Evolutionary conservation across 345 rosid species (phyloP), one percentile per base, ranked within the genome.

Genomic region (Hevea brasiliensis): DNA sequence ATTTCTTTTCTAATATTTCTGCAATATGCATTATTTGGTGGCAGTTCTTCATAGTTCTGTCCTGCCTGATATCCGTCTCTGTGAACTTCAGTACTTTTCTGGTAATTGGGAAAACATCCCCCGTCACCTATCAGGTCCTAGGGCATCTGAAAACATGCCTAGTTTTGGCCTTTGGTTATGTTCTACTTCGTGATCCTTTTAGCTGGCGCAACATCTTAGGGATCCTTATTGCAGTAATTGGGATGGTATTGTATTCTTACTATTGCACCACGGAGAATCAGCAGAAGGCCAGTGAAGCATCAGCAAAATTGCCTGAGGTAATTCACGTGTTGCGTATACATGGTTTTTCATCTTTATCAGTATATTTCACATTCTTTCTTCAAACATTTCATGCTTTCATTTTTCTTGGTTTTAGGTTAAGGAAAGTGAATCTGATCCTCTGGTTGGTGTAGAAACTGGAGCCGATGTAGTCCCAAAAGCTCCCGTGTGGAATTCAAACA

Each of bases 21-120:
- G 51, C 68, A 67, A 17, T 1, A 2, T 81, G 71, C 50, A 35
- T 71, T 12, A 61, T 80, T 77, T 81, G 79, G 42, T 72, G 87
- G 94, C 97, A 96, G 99, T 91, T 91, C 88, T 96, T 96, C 91
- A 96, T 96, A 66, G 99, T 93, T 67, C 89, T 96, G 21, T 96
- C 99, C 74, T 96, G 99, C 85, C 72, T 96, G 86, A 96, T 96
- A 84, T 93, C 99, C 40, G 99, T 96, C 61, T 96, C 98, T 60
- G 99, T 96, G 68, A 96, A 96, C 93, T 96, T 96, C 84, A 96
- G 99, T 82, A 96, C 99, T 35, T 96, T 96, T 83, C 82, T 96
- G 77, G 99, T 96, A 18, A 96, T 96, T 47, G 99, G 99, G 74
- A 96, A 96, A 85, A 96, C 99, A 72, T 96, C 99, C 78, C 99